Conservation (phyloP, 768 basidiomycete genomes). For the Russula compacta region DNA sequence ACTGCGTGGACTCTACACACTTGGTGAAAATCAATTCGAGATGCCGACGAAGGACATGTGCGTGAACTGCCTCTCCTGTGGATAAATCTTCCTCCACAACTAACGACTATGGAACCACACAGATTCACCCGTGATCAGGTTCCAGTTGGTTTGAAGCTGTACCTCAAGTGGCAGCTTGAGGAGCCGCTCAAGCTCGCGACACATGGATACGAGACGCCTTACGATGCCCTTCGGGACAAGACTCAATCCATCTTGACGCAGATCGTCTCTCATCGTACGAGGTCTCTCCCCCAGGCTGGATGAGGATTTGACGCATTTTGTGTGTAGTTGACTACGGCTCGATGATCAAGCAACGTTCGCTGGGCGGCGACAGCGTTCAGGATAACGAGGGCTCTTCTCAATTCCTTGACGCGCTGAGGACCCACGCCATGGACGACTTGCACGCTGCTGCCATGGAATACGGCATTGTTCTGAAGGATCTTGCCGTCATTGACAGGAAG, state of each 20-base stretch:
- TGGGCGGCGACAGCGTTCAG: constrained; percentile 67
- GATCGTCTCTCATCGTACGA: constrained; percentile 68
- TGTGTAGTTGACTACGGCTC: constrained; percentile 42
- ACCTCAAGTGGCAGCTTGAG: constrained; percentile 63
- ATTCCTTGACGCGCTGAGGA: constrained; percentile 74
- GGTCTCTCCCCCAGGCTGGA: constrained; percentile 28
- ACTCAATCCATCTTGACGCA: constrained; percentile 82
- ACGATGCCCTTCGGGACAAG: constrained; percentile 70
- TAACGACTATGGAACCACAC: neutral
- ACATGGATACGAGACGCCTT: constrained; percentile 79
- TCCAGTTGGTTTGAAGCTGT: constrained; percentile 75
- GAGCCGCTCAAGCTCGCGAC: constrained; percentile 59
- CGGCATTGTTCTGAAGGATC: constrained; percentile 74
- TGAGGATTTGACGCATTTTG: neutral
- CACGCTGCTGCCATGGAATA: constrained; percentile 75
- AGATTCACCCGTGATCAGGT: constrained; percentile 84
- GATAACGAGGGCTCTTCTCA: constrained; percentile 64
- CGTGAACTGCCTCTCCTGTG: constrained; percentile 22
- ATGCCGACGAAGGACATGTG: constrained; percentile 86
- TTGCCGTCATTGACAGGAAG: constrained; percentile 79
- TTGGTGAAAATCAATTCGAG: constrained; percentile 77
- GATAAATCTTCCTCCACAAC: neutral
- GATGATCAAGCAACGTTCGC: constrained; percentile 71
- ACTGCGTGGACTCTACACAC: constrained; percentile 67
- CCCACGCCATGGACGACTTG: constrained; percentile 82